phyloP scores from a whole-genome alignment of 78 protist genomes.

The Dictyostelium purpureum region DNA sequence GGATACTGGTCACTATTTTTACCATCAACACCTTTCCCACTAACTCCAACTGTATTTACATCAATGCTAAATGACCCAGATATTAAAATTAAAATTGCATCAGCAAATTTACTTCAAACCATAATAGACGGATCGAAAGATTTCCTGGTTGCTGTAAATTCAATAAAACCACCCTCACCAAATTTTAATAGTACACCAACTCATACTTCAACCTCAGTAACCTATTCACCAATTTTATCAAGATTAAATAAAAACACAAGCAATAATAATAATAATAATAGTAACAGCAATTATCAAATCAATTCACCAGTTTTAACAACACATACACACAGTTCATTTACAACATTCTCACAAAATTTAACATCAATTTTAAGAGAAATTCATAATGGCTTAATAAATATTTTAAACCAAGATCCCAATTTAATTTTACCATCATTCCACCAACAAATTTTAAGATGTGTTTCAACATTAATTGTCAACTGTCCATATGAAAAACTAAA shows the following conservation, averaged over 20 bases:
- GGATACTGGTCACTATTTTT: conserved; percentile 47
- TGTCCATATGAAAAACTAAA: conserved; percentile 34
- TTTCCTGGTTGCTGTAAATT: background rate
- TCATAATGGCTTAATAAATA: conserved; percentile 19
- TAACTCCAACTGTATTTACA: conserved; percentile 37
- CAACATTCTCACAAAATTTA: conserved; percentile 57
- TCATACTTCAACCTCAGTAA: background rate
- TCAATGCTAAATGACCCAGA: conserved; percentile 35
- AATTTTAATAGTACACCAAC: background rate
- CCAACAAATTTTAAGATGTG: conserved; percentile 16
- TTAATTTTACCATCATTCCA: background rate
- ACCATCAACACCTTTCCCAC: conserved; percentile 20
- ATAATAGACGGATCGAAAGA: conserved; percentile 62
- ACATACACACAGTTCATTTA: background rate
- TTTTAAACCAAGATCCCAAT: background rate
- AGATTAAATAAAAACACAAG: background rate
- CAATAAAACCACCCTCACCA: background rate
- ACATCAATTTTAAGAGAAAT: conserved; percentile 45
- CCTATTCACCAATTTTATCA: background rate
- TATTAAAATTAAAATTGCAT: conserved; percentile 11
- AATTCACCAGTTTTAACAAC: background rate
- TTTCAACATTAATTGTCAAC: conserved; percentile 13
- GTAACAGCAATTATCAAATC: background rate
- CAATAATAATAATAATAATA: background rate
- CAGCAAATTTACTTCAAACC: background rate